Percentiles rank a stretch among this genome's conserved stretches.
Evolutionary conservation across 2,329 filamentous ascomycete genomes (phyloP).

Genomic region (Apiospora rasikravindrae): DNA sequence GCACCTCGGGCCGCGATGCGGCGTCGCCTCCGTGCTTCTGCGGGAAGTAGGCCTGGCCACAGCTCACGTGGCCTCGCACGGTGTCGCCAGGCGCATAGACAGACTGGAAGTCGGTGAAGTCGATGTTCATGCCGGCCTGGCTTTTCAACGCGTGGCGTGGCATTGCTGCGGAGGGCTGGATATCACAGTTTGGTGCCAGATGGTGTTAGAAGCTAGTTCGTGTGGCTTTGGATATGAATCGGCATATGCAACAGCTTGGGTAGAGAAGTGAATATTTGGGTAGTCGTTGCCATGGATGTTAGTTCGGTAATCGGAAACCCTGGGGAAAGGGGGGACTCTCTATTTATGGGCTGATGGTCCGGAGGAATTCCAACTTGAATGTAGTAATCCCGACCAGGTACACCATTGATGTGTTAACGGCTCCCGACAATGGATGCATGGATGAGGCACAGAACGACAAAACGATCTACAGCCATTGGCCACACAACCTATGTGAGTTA

Average conservation of each 20-base stretch:
- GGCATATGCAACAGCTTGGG: neutral
- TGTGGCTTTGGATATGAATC: neutral
- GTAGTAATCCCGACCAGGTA: neutral
- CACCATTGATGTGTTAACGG: neutral
- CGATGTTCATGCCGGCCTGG: neutral
- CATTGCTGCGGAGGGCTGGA: neutral
- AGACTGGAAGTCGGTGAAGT: conserved; percentile 20
- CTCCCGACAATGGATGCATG: neutral
- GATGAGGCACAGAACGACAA: neutral
- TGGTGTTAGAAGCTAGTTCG: neutral
- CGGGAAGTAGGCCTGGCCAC: neutral
- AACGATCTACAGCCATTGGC: neutral
- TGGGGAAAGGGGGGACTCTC: neutral
- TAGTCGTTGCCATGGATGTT: neutral
- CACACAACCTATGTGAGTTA: neutral
- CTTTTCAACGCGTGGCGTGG: neutral
- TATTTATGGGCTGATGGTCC: neutral
- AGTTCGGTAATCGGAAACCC: neutral
- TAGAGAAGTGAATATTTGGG: neutral
- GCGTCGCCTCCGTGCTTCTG: neutral
- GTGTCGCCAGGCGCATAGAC: conserved; percentile 20
- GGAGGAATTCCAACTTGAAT: neutral
- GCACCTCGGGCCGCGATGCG: conserved; percentile 5
- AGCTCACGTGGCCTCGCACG: conserved; percentile 20
- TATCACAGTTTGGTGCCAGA: neutral